Conservation (phyloP, 192 early-diverging fungal species). For the Linnemannia elongata region DNA sequence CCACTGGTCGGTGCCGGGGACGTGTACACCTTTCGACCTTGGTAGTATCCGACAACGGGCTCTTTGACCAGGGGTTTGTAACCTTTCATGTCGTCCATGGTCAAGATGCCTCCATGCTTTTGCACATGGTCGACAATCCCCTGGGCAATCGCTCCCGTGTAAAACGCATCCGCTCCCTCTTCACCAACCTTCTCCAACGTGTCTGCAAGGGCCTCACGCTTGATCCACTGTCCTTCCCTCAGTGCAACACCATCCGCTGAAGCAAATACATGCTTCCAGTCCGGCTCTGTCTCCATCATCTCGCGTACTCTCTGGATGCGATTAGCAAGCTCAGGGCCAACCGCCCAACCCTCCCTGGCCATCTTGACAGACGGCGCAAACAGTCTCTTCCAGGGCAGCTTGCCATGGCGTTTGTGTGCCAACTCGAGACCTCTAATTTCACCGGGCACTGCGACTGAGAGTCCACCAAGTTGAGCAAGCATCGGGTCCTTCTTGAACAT, state of each 20-base stretch:
- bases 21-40: conserved; percentile 72
- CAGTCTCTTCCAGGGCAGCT: conserved; percentile 83
- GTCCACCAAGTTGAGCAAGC: conserved; percentile 76
- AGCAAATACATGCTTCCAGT: conserved; percentile 44
- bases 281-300: conserved; percentile 27
- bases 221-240: conserved; percentile 52
- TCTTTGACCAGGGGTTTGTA: conserved; percentile 73
- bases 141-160: conserved; percentile 75
- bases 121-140: conserved; percentile 74
- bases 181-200: conserved; percentile 66
- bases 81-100: conserved; percentile 74
- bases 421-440: conserved; percentile 90
- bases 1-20: conserved; percentile 85
- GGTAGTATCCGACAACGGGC: conserved; percentile 79
- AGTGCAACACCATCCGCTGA: conserved; percentile 12
- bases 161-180: conserved; percentile 68
- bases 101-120: conserved; percentile 81
- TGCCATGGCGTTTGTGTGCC: conserved; percentile 86
- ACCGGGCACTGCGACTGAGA: conserved; percentile 86
- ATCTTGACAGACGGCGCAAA: conserved; percentile 83
- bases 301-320: conserved; percentile 32
- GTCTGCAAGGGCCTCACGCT: conserved; percentile 62
- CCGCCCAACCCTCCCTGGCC: conserved; percentile 78
- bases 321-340: conserved; percentile 60
- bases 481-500: conserved; percentile 87